phyloP scores from a whole-genome alignment of 331 rosid species.

The Quercus phellos region DNA sequence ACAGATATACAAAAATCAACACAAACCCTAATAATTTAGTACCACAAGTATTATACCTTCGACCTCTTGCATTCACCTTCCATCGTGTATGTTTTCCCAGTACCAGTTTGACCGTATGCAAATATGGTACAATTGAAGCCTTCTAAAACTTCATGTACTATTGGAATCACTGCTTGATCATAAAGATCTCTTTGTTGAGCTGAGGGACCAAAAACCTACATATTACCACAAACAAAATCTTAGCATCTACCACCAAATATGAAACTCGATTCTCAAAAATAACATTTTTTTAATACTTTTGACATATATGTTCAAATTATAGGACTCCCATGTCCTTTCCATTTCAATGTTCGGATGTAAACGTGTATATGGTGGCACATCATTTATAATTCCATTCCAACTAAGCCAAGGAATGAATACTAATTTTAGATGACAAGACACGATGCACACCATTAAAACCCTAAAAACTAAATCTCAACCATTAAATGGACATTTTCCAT shows the following conservation, averaged over 20 bases:
- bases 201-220: constrained; percentile 72
- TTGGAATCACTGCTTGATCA: constrained; percentile 79
- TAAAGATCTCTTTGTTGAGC: constrained; percentile 74
- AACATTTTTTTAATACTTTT: neutral
- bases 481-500: no score
- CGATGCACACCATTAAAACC: no score
- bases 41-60: constrained; percentile 40
- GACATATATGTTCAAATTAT: neutral
- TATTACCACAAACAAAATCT: neutral
- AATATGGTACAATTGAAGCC: constrained; percentile 94
- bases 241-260: neutral
- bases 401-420: no score
- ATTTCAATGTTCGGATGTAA: no score
- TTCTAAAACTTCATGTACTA: constrained; percentile 81
- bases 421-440: no score
- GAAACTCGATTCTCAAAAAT: neutral
- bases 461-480: no score
- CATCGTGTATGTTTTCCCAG: constrained; percentile 89
- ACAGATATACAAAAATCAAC: neutral
- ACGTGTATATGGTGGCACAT: no score
- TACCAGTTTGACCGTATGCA: constrained; percentile 95
- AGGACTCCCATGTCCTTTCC: neutral
- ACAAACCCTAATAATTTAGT: neutral
- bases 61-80: constrained; percentile 89
- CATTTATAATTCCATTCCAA: no score